phyloP scores from a whole-genome alignment of 73 alveolate genomes.

The Paramecium tetraurelia region DNA sequence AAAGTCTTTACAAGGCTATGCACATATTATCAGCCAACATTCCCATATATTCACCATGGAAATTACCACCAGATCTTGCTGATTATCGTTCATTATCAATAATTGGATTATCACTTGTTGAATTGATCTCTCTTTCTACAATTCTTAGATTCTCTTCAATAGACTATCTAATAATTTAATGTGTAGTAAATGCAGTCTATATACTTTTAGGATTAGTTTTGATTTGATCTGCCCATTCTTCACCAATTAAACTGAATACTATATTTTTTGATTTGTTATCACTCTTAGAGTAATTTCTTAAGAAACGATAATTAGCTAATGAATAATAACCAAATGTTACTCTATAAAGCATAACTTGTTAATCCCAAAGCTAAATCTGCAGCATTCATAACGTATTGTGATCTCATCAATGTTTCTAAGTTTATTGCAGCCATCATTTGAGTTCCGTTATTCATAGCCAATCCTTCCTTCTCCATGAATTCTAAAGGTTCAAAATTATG shows the following conservation, averaged over 20 bases:
- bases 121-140: constrained; percentile 66
- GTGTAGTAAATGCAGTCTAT: background rate
- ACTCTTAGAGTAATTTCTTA: background rate
- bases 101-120: constrained; percentile 73
- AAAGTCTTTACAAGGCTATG: background rate
- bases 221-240: background rate
- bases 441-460: constrained; percentile 70
- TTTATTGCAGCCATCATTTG: constrained; percentile 66
- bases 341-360: background rate
- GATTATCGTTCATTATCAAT: constrained; percentile 56
- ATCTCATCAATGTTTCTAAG: constrained; percentile 58
- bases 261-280: background rate
- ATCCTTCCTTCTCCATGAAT: constrained; percentile 68
- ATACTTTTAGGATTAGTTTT: constrained; percentile 21
- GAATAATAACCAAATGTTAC: background rate
- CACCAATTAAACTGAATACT: background rate
- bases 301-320: background rate
- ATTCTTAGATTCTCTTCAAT: background rate
- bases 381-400: constrained; percentile 45
- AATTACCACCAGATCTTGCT: constrained; percentile 70
- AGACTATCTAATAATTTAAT: constrained; percentile 63
- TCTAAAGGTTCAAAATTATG: constrained; percentile 54
- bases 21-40: constrained; percentile 50
- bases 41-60: constrained; percentile 78
- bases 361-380: constrained; percentile 47